These are phyloP conservation scores for Clohesyomyces aquaticus DNA, from an alignment of 495 filamentous ascomycete species.

Conservation along the genomic window DNA sequence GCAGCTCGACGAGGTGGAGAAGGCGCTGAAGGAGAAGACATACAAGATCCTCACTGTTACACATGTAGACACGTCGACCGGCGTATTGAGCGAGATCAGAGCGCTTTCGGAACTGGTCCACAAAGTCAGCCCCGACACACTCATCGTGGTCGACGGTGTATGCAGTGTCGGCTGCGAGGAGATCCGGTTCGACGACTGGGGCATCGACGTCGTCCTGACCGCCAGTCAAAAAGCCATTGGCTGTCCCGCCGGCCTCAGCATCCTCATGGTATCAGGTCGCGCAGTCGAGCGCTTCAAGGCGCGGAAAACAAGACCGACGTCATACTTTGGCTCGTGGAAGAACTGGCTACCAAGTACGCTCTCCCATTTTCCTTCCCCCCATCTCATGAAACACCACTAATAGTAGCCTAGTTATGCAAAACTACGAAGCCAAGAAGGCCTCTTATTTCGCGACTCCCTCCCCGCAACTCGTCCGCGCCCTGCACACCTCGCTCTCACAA, in stretches of 20 bases:
- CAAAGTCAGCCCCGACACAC: constrained; percentile 82
- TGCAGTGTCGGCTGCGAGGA: constrained; percentile 97
- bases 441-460: constrained; percentile 97
- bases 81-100: constrained; percentile 89
- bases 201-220: constrained; percentile 87
- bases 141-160: constrained; percentile 91
- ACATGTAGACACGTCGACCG: constrained; percentile 96
- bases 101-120: constrained; percentile 78
- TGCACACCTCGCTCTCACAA: constrained; percentile 89
- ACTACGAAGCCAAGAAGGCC: constrained; percentile 95
- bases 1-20: constrained; percentile 83
- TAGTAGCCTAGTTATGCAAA: constrained; percentile 77
- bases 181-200: constrained; percentile 93
- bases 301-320: constrained; percentile 74
- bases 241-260: constrained; percentile 88
- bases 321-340: constrained; percentile 93
- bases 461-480: constrained; percentile 89
- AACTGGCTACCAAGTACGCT: constrained; percentile 88
- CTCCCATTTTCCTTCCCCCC: constrained; percentile 10
- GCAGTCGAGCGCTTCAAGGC: constrained; percentile 81
- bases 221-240: constrained; percentile 97
- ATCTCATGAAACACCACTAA: constrained; percentile 15
- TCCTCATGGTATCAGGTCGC: constrained; percentile 86
- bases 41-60: constrained; percentile 95
- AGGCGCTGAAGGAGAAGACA: constrained; percentile 80